Conservation (phyloP, 2,329 filamentous ascomycete genomes). For the Pleomassaria siparia region DNA sequence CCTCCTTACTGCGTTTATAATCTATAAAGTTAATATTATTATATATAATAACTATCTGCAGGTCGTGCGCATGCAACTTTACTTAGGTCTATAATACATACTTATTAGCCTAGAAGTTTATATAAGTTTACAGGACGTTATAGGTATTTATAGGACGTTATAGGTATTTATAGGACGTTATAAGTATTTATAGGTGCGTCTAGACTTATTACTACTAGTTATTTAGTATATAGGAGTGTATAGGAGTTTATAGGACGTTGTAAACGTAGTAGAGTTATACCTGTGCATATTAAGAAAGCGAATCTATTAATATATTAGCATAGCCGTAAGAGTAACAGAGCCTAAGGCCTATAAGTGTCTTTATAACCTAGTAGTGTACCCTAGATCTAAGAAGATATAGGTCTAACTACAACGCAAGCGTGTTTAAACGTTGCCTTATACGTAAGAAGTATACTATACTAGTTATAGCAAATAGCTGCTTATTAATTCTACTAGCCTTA, state of each 20-base stretch:
- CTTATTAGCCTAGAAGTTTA: no score
- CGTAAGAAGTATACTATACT: conserved; percentile 1
- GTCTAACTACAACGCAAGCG: neutral
- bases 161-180: neutral
- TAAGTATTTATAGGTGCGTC: no score
- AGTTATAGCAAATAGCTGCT: neutral
- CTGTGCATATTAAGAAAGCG: no score
- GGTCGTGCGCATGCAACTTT: neutral
- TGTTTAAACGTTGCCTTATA: neutral
- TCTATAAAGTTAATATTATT: conserved; percentile 1
- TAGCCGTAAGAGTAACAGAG: no score
- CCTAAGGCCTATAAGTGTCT: neutral
- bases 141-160: no score
- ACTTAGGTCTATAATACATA: neutral
- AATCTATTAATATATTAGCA: no score
- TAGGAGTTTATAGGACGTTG: no score
- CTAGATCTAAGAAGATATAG: neutral
- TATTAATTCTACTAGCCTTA: no score
- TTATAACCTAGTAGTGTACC: neutral
- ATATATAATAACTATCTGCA: neutral
- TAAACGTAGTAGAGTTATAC: no score
- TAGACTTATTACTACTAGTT: no score
- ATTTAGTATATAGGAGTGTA: no score
- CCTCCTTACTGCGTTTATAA: neutral
- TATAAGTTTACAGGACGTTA: no score